Conservation (phyloP, 116 monocot genomes). For the Cymodocea nodosa region DNA sequence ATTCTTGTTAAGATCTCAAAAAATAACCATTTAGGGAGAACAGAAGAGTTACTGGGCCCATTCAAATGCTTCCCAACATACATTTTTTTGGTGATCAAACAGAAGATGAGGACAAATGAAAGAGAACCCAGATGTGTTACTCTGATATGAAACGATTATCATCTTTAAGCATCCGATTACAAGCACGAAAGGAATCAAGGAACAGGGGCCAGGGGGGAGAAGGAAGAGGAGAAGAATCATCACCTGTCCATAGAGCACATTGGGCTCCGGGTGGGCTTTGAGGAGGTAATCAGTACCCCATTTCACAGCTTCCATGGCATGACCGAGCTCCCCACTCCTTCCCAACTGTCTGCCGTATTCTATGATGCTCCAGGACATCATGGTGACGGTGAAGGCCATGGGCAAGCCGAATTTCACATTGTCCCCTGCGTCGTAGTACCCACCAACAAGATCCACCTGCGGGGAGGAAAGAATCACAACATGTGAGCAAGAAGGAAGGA, state of each 20-base stretch:
- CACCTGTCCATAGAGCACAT: slow-evolving; percentile 72
- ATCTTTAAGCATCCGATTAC: background rate
- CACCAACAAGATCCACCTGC: slow-evolving; percentile 85
- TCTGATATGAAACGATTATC: background rate
- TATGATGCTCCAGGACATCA: slow-evolving; percentile 72
- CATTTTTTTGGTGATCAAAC: too few species aligned
- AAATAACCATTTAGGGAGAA: too few species aligned
- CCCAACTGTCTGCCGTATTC: slow-evolving; percentile 66
- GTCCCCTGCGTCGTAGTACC: slow-evolving; percentile 88
- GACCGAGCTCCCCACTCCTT: slow-evolving; percentile 42
- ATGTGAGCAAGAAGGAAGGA: background rate
- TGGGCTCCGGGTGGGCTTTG: slow-evolving; percentile 63
- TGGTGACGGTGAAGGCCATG: slow-evolving; percentile 86
- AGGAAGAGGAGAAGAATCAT: background rate
- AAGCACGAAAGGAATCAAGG: background rate
- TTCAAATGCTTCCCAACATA: too few species aligned
- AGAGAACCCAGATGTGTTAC: too few species aligned
- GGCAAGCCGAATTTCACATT: slow-evolving; percentile 86
- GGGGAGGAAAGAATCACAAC: background rate
- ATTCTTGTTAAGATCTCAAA: too few species aligned
- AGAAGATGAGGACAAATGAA: too few species aligned
- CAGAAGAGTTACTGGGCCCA: too few species aligned
- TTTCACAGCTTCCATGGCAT: slow-evolving; percentile 66
- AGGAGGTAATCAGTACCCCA: slow-evolving; percentile 80
- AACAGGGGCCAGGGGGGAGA: background rate